Base-by-base conservation (phyloP, 148 eudicot species). In the Rheum nobile region DNA sequence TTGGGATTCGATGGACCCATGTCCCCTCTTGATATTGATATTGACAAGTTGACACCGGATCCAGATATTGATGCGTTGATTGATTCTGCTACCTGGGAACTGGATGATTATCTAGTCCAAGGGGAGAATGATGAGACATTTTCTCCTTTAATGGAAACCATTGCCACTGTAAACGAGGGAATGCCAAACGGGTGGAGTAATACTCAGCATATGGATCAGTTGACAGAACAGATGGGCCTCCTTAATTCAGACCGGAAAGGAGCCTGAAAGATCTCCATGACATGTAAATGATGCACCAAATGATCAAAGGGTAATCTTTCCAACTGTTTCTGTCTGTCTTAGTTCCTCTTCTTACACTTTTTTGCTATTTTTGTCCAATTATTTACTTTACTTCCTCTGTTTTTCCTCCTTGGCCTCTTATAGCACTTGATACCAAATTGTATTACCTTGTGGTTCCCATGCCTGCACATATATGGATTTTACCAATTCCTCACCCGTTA, bases 211-310 rank as follows among this genome's bases (percentile, higher is more conserved):
- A 67, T 92, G 90, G 91, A 86, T 75, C 81, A 85, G 75, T 88
- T 92, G 13, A 90, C 97, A 0, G 86, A 86, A 80, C 91, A 88
- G 76, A 92, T 90, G 96, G 90, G 87, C 42, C 85, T 78, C 76
- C 86, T 90, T 16, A 80, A 79, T 39, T 87, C 96, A 4, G 84
- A 88, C 31, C 74, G 46, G 55, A 79, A 87, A 67, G 74, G 78
- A 75, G 77, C 59, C 69, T 87, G 84, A 86, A 35, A 24, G 8
- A 1, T 39, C 9, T 8, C 28, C 16, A 17, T 1, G 4, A 38
- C 19, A n/a, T 69, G 46, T 69, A 67, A 16, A 69, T 69, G 37
- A 17, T 38, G 43, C 42, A 37, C 29, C 44, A 37, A 69, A 69
- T 67, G 41, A 67, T 67, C 42, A 37, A 35, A 67, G 28, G 71